Base-by-base conservation (phyloP, 352 stramenopile genomes). In the Halophytophthora polymorphica region DNA sequence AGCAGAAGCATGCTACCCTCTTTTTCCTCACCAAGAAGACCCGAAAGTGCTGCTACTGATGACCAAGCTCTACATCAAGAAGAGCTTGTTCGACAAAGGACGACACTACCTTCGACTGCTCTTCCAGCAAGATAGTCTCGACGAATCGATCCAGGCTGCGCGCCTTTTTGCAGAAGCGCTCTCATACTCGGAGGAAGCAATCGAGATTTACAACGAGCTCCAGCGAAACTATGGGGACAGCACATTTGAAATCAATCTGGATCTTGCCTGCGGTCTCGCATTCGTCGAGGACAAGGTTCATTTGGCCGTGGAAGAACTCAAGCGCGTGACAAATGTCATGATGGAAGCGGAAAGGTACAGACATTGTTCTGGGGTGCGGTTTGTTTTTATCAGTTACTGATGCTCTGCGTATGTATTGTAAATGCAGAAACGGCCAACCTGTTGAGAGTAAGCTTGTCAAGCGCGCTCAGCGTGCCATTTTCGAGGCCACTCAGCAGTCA, bases 121-220 rank as follows among this genome's bases (percentile, higher is more conserved):
- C 37, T 87, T 85, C 57, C 63, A 81, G 41, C 71, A 73, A n/a
- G 57, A 78, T 53, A 69, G 57, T 39, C 53, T 89, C 11, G 53
- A 71, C 6, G 46, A 66, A 2, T 69, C 81, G 2, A 68, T 89
- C 12, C 33, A 56, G 34, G 81, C 66, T 41, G 75, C 64, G 40
- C 69, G 71, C 19, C 53, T 62, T 12, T 87, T 75, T 51, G 69
- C 65, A 0, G 56, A 86, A 50, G 75, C 62, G 7, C 57, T 71
- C 4, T 55, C 42, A 0, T 86, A 77, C 42, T 82, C 64, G 7
- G 70, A 78, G 2, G 66, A 82, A 40, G 72, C 77, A 5, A 39
- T 88, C 22, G 46, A 75, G 29, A 62, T 90, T 45, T 93, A 86
- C 61, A 56, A 73, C 40, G 64, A 82, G 11, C 59, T 93, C 6